Evolutionary conservation across 164 flowering plant species (phyloP), one percentile per base, ranked within the genome.

Genomic region (Macadamia tetraphylla): DNA sequence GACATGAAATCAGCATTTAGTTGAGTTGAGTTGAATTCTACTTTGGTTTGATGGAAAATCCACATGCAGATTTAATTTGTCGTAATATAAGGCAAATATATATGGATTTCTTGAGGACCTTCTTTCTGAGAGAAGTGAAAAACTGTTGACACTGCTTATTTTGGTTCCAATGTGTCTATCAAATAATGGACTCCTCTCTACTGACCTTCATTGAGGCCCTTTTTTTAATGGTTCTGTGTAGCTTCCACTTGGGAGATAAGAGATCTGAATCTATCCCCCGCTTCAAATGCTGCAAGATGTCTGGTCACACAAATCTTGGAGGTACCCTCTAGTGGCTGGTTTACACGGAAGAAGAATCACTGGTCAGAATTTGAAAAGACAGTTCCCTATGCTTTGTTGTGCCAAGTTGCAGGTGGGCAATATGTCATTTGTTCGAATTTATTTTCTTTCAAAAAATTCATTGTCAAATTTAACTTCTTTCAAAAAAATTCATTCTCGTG

Each of bases 161-260:
- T 35, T 5, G 40, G 40, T 35, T 35, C 40, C 40, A 2, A 5
- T 35, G 5, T 35, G 40, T 35, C 40, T 35, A 35, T 35, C 40
- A 35, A 35, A 35, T 35, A 2, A 2, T 5, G 5, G 40, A 35
- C 40, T 35, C 40, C 40, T 35, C 40, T 35, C 40, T 35, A 46
- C 51, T 11, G 29, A 14, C 29, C 58, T 46, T 57, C 10, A 42
- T 65, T 14, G 7, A 1, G 12, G 29, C 70, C 53, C 14, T 59
- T 43, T 43, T 31, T 35, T 35, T 35, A 5, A 2, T 35, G 18
- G 55, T 68, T 63, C 66, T 74, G 56, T 18, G 80, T 69, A 94
- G 98, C 97, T 76, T 90, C 97, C 23, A 84, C 92, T 30, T 94
- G 99, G 99, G 99, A 94, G 77, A 89, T 94, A 14, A 89, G 86